phyloP scores from a whole-genome alignment of 345 rosid genomes.

The Arabidopsis arenosa region DNA sequence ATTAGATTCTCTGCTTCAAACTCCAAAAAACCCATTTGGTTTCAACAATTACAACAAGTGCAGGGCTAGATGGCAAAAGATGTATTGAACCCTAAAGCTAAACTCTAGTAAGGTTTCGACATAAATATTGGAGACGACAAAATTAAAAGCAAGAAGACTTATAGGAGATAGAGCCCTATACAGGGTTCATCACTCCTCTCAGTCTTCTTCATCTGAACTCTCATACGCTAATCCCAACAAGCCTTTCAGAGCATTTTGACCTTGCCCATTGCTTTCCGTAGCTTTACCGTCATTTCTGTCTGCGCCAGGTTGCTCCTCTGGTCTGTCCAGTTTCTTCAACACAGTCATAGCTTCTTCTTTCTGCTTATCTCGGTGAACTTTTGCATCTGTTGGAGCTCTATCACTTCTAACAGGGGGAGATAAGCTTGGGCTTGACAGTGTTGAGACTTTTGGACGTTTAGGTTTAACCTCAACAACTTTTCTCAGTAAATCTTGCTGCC shows the following conservation, averaged over 20 bases:
- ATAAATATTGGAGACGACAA: conserved; percentile 10
- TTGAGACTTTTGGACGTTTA: conserved; percentile 59
- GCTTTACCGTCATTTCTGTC: conserved; percentile 9
- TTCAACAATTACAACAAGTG: conserved; percentile 45
- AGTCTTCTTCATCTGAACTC: conserved; percentile 83
- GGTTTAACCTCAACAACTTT: conserved; percentile 90
- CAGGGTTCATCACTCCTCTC: conserved; percentile 21
- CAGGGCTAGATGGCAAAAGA: conserved; percentile 34
- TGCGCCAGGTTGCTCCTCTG: conserved; percentile 35
- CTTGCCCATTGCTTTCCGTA: conserved; percentile 39
- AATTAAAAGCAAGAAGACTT: conserved; percentile 22
- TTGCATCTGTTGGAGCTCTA: conserved; percentile 38
- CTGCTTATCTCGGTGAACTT: conserved; percentile 37
- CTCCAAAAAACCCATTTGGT: conserved; percentile 37
- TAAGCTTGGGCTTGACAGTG: conserved; percentile 40
- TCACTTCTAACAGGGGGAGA: conserved; percentile 44
- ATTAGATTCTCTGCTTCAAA: conserved; percentile 24
- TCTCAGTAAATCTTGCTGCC: conserved; percentile 92
- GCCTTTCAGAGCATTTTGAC: conserved; percentile 58
- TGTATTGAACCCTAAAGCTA: conserved; percentile 36
- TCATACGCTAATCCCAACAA: conserved; percentile 84
- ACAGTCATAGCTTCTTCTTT: conserved; percentile 41
- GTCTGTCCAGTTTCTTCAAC: conserved; percentile 34
- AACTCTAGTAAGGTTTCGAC: conserved; percentile 34
- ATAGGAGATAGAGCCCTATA: conserved; percentile 6